phyloP scores from a whole-genome alignment of 768 basidiomycete species.

The Chalciporus sphaerocephalus region DNA sequence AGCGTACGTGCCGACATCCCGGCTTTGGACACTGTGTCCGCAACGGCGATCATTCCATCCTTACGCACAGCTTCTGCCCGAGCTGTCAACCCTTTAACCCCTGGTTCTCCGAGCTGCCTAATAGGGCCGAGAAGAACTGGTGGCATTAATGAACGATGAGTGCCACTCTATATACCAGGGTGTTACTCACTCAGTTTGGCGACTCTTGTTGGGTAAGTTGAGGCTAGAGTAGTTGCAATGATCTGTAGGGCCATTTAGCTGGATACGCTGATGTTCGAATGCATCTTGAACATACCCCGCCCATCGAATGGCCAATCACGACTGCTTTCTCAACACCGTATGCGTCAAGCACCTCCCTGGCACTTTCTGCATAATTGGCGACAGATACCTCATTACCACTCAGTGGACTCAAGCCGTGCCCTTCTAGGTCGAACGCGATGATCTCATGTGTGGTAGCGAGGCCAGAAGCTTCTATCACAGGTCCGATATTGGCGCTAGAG shows the following conservation, averaged over 20 bases:
- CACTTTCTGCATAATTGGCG: constrained; percentile 13
- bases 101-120: background rate
- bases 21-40: constrained; percentile 1
- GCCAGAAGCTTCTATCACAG: constrained; percentile 9
- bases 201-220: constrained; percentile 2
- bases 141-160: no score
- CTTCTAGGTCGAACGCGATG: constrained; percentile 13
- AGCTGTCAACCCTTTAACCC: background rate
- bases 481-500: constrained; percentile 4
- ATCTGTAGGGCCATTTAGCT: background rate
- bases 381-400: constrained; percentile 12
- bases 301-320: constrained; percentile 7
- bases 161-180: no score
- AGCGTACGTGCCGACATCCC: constrained; percentile 7
- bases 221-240: background rate
- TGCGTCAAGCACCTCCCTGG: constrained; percentile 11
- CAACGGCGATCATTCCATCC: constrained; percentile 8
- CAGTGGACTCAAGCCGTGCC: constrained; percentile 9
- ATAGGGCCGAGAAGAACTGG: background rate
- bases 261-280: background rate
- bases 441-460: constrained; percentile 9
- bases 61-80: constrained; percentile 2
- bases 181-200: constrained; percentile 1
- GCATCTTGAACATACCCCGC: background rate
- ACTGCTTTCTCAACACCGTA: constrained; percentile 1